A percentile compares a stretch with the other conserved stretches of the same genome.
These are phyloP conservation scores for Talaromyces sp. DNA, from an alignment of 2,329 filamentous ascomycete species.

Conservation along the genomic window DNA sequence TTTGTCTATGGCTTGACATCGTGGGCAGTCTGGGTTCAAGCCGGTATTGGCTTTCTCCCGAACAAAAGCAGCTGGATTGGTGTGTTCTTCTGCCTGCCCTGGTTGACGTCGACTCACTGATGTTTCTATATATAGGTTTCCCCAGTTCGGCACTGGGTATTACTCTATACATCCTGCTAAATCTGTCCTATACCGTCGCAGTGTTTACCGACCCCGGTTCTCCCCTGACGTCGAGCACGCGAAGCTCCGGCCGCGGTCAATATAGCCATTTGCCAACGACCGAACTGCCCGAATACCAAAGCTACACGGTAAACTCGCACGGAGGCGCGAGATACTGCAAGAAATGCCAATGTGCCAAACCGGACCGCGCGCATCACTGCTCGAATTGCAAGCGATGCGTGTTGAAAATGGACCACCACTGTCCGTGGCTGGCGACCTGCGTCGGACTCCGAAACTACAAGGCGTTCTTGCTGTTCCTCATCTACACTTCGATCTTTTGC, in stretches of 20 bases:
- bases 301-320: conserved; percentile 87
- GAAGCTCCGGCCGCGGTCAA: conserved; percentile 27
- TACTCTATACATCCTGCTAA: conserved; percentile 69
- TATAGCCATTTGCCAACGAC: conserved; percentile 80
- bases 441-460: conserved; percentile 95
- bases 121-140: conserved; percentile 21
- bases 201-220: conserved; percentile 88
- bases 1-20: conserved; percentile 89
- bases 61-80: conserved; percentile 44
- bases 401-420: conserved; percentile 99
- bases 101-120: neutral
- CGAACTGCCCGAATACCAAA: conserved; percentile 58
- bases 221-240: conserved; percentile 35
- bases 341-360: conserved; percentile 92
- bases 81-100: conserved; percentile 15
- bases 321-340: conserved; percentile 90
- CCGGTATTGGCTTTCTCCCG: conserved; percentile 60
- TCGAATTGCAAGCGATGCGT: conserved; percentile 91
- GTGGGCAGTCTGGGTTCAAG: conserved; percentile 87
- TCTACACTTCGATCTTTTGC: conserved; percentile 84
- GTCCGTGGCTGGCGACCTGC: conserved; percentile 94
- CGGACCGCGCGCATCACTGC: conserved; percentile 94
- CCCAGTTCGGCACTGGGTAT: conserved; percentile 59
- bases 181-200: conserved; percentile 84
- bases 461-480: conserved; percentile 83